Percentiles rank a stretch among this genome's conserved stretches.
phyloP scores from a whole-genome alignment of 345 rosid genomes.

The Eucalyptus globulus region DNA sequence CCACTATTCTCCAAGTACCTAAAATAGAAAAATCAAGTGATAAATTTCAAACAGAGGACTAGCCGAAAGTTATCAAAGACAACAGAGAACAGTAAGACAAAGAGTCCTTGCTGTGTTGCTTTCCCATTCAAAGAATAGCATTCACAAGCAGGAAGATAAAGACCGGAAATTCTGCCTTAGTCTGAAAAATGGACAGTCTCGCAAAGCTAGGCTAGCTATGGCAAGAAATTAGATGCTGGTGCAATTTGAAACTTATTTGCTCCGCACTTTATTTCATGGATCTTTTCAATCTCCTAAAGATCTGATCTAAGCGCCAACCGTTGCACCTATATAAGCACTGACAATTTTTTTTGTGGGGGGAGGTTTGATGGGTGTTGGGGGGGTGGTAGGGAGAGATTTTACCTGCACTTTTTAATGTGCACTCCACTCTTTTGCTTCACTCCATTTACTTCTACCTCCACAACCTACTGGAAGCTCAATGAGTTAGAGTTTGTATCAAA shows the following conservation, averaged over 20 bases:
- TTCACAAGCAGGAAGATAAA: not conserved
- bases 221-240: not conserved
- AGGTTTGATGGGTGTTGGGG: no score
- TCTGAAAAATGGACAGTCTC: not conserved
- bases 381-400: not conserved
- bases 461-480: slow-evolving; percentile 22
- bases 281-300: not conserved
- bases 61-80: not conserved
- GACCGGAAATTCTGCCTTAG: not conserved
- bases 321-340: not conserved
- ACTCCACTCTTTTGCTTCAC: slow-evolving; percentile 94
- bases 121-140: not conserved
- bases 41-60: not conserved
- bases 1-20: slow-evolving; percentile 99
- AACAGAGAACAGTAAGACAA: not conserved
- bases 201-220: not conserved
- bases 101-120: not conserved
- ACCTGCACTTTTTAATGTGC: slow-evolving; percentile 76
- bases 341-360: not conserved
- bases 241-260: not conserved
- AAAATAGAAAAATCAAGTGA: not conserved
- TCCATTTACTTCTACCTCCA: slow-evolving; percentile 78
- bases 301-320: not conserved
- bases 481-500: not conserved
- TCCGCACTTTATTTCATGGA: not conserved